These are phyloP conservation scores for Peniophora sp. DNA, from an alignment of 1,284 basidiomycete genomes.

Conservation along the genomic window DNA sequence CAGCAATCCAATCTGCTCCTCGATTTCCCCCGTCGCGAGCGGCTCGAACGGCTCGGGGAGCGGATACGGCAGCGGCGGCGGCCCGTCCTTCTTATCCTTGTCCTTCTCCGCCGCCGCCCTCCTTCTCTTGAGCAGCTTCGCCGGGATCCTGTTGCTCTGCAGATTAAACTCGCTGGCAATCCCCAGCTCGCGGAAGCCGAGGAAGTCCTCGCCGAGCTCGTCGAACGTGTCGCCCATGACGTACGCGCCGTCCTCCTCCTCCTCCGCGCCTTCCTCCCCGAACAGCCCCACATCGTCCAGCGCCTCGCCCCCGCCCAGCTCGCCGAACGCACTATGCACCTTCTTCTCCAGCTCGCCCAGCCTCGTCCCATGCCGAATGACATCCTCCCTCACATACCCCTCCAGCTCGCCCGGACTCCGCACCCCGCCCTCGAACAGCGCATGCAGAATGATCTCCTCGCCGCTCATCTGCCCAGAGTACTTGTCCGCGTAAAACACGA, in stretches of 20 bases:
- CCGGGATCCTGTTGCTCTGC: conserved; percentile 71
- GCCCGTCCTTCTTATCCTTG: conserved; percentile 8
- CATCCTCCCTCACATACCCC: conserved; percentile 83
- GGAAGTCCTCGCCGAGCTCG: conserved; percentile 87
- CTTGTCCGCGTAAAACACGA: conserved; percentile 77
- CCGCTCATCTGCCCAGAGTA: conserved; percentile 72
- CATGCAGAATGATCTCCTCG: conserved; percentile 91
- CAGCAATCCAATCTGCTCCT: conserved; percentile 81
- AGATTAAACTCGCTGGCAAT: conserved; percentile 87
- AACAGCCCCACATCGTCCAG: conserved; percentile 79
- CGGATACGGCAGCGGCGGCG: conserved; percentile 78
- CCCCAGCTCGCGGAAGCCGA: conserved; percentile 83
- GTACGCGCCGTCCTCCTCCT: conserved; percentile 70
- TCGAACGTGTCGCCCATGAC: conserved; percentile 69
- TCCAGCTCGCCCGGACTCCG: conserved; percentile 74
- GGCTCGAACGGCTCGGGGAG: conserved; percentile 77
- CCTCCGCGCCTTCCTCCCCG: conserved; percentile 57
- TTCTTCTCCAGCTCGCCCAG: conserved; percentile 81
- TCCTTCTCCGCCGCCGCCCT: not conserved
- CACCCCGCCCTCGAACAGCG: conserved; percentile 81
- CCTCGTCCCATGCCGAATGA: conserved; percentile 74
- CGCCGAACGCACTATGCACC: conserved; percentile 74
- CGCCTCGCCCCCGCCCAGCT: conserved; percentile 38
- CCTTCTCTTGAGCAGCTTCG: conserved; percentile 62
- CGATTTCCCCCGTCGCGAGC: conserved; percentile 55